A percentile compares a stretch with the other conserved stretches of the same genome.
Evolutionary conservation across 1,139 yeast genomes (phyloP).

Genomic region (Pichia terricola): DNA sequence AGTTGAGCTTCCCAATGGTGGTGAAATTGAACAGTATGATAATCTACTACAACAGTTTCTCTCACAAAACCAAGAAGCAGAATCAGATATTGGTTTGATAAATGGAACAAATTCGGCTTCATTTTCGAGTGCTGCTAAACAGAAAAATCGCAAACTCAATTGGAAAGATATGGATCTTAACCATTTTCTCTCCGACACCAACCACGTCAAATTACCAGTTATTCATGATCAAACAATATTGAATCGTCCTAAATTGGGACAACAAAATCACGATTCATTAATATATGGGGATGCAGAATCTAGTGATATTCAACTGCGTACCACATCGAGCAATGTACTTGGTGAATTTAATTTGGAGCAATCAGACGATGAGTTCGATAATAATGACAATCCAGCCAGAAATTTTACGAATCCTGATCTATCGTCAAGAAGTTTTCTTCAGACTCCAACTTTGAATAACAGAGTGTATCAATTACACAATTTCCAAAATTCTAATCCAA

Average conservation of each 20-base stretch:
- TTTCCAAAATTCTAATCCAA: slow-evolving; percentile 6
- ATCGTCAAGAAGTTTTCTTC: slow-evolving; percentile 7
- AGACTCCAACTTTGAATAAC: slow-evolving; percentile 19
- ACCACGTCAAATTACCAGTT: slow-evolving; percentile 4
- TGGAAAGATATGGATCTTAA: slow-evolving; percentile 30
- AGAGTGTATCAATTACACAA: slow-evolving; percentile 11
- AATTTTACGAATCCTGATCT: slow-evolving; percentile 4
- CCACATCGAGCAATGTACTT: neutral
- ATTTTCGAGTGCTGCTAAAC: slow-evolving; percentile 20
- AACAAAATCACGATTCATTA: neutral
- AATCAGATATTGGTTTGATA: slow-evolving; percentile 15
- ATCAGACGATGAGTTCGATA: neutral
- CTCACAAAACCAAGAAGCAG: slow-evolving; percentile 20
- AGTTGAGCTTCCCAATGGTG: slow-evolving; percentile 23
- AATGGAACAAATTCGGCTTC: slow-evolving; percentile 21
- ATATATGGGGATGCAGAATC: neutral
- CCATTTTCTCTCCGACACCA: slow-evolving; percentile 20
- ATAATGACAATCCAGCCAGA: slow-evolving; percentile 1
- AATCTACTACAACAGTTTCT: slow-evolving; percentile 22
- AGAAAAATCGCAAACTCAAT: slow-evolving; percentile 19
- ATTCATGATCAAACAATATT: slow-evolving; percentile 19
- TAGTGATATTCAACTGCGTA: neutral
- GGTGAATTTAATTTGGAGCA: neutral
- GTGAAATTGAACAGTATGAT: slow-evolving; percentile 11
- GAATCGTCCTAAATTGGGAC: slow-evolving; percentile 12